Base-by-base conservation (phyloP, 2,329 filamentous ascomycete genomes). In the Talaromyces sp. region DNA sequence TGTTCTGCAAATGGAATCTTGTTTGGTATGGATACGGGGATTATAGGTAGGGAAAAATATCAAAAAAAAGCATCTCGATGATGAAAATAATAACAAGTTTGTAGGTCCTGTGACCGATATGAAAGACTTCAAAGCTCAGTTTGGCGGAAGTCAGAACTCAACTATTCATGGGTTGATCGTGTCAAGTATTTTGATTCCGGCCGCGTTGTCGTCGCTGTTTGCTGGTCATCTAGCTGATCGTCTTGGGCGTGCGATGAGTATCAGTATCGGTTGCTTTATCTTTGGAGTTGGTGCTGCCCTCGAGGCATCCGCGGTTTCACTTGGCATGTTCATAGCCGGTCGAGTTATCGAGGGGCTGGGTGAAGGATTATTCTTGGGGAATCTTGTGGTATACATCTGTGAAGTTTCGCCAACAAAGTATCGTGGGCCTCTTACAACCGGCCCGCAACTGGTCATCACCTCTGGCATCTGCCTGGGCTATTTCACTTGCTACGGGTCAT, bases 401-500 rank as follows among this genome's bases (percentile, higher is more conserved):
- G 85, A 87, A 65, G 83, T 87, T 14, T 80, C 83, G 1, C 84
- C 83, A 0, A 70, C 77, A 1, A 70, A 68, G 3, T 67, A 72
- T 3, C 70, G 84, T 24, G 84, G 83, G 0, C 70, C 75, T 1
- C 63, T 87, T 2, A 77, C 79, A 0, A 78, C 80, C 0, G 66
- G 80, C 3, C 80, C 82, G 0, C 83, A 86, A 56, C 71, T 85
- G 44, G 63, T 82, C 40, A 75, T 76, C 3, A 79, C 77, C 0
- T 44, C 78, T 1, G 83, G 81, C 0, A 65, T 86, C 2, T 78
- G 79, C 9, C 42, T 74, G 0, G 85, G 84, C 0, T 86, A 83
- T 57, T 87, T 87, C 58, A 78, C 76, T 9, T 85, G 82, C 65
- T 86, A 86, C 57, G 82, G 80, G 7, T 80, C 77, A 19, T 72